Base-by-base conservation (phyloP, 306 rosid species). In the Sphenostylis stenocarpa region DNA sequence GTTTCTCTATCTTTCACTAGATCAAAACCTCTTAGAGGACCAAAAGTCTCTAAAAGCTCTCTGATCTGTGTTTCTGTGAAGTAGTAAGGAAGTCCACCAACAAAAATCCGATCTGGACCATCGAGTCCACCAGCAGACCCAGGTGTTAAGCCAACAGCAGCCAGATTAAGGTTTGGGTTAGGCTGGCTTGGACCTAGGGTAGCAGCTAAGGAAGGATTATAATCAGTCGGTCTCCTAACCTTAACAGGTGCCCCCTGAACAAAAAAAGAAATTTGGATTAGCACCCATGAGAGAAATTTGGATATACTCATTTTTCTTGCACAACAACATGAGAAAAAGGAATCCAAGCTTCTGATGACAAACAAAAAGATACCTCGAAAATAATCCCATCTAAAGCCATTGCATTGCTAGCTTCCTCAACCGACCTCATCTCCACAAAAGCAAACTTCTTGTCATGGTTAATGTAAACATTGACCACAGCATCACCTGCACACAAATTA, bases 71-170 rank as follows among this genome's bases (percentile, higher is more conserved):
- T 90, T 85, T 95, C 99, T 0, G 97, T 95, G 58, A 95, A 95
- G 89, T 95, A 95, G 73, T 95, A 95, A 44, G 99, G 99, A 48
- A 95, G 91, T 47, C 99, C 99, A 47, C 99, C 99, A 19, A 95
- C 99, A 89, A 95, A 95, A 79, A 95, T 91, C 56, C 99, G 99
- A 81, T 95, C 99, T 73, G 99, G 99, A 29, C 99, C 99, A 88
- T 95, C 99, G 23, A 95, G 97, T 69, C 99, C 99, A 69, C 99
- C 99, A 70, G 99, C 97, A 19, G 99, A 95, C 38, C 99, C 99
- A n/a, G 99, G 97, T 23, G 96, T 87, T 78, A 95, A 85, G 67
- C 99, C 99, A 53, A 95, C 99, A 60, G 96, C 96, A 51, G 75
- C 90, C 70, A 95, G 84, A 83, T 95, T 92, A 80, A 95, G 87